These are phyloP conservation scores for Firmiana major DNA, from an alignment of 345 rosid genomes.

Conservation along the genomic window DNA sequence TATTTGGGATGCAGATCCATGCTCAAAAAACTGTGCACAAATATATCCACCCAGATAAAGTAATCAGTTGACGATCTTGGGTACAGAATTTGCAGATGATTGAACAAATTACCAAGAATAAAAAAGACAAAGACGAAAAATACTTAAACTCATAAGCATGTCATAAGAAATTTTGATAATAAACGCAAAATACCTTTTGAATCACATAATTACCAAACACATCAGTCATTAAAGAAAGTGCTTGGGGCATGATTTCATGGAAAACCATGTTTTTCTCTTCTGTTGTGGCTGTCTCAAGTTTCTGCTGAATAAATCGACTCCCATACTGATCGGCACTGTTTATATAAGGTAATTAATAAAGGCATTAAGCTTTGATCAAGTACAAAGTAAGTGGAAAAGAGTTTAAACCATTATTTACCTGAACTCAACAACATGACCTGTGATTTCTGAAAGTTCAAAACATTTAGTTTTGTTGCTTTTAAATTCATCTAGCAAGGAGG, in stretches of 20 bases:
- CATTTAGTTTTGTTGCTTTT: constrained; percentile 70
- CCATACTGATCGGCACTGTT: constrained; percentile 91
- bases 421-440: constrained; percentile 72
- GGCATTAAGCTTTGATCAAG: constrained; percentile 1
- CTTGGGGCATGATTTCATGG: constrained; percentile 83
- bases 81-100: not conserved
- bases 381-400: not conserved
- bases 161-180: not conserved
- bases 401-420: constrained; percentile 33
- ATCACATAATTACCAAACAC: constrained; percentile 95
- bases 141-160: not conserved
- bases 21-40: constrained; percentile 81
- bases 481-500: constrained; percentile 62
- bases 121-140: not conserved
- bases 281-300: constrained; percentile 80
- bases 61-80: not conserved
- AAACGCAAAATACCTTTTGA: constrained; percentile 62
- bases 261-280: constrained; percentile 90
- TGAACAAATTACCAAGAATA: not conserved
- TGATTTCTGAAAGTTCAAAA: constrained; percentile 64
- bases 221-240: constrained; percentile 83
- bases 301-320: constrained; percentile 93
- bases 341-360: constrained; percentile 6
- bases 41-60: not conserved
- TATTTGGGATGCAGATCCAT: constrained; percentile 78